Conservation (phyloP, 768 basidiomycete genomes). For the Postia placenta region DNA sequence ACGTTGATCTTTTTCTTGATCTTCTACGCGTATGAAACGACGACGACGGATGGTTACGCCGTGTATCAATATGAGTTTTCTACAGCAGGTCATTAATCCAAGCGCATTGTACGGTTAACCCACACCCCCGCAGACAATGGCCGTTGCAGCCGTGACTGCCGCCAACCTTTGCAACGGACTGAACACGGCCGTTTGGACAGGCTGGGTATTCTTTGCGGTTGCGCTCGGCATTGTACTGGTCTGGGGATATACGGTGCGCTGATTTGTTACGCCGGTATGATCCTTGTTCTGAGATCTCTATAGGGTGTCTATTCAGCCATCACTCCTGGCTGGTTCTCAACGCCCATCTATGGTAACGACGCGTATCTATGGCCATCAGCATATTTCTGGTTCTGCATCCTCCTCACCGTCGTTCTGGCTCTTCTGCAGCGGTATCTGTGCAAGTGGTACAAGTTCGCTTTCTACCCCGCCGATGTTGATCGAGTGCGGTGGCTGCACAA, state of each 20-base stretch:
- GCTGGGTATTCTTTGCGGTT: constrained; percentile 89
- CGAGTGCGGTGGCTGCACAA: constrained; percentile 72
- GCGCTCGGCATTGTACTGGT: constrained; percentile 75
- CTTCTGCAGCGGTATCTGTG: constrained; percentile 80
- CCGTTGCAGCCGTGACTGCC: constrained; percentile 68
- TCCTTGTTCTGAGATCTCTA: no score
- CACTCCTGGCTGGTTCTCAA: constrained; percentile 70
- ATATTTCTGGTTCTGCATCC: constrained; percentile 82
- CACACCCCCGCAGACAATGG: constrained; percentile 60
- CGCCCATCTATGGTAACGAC: constrained; percentile 74
- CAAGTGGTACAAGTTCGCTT: constrained; percentile 65
- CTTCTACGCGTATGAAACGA: constrained; percentile 68
- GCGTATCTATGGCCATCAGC: constrained; percentile 75
- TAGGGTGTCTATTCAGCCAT: constrained; percentile 84
- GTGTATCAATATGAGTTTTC: constrained; percentile 75
- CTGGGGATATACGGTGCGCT: constrained; percentile 72
- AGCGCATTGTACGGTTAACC: neutral
- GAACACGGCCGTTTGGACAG: constrained; percentile 86
- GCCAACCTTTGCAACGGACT: constrained; percentile 88
- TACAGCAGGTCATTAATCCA: constrained; percentile 48
- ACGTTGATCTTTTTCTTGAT: constrained; percentile 88
- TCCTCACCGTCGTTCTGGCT: constrained; percentile 65
- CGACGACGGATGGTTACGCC: constrained; percentile 68
- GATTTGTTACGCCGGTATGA: no score
- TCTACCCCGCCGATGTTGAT: constrained; percentile 77